Conservation (phyloP, 768 basidiomycete species). For the Rhizopogon sp. region DNA sequence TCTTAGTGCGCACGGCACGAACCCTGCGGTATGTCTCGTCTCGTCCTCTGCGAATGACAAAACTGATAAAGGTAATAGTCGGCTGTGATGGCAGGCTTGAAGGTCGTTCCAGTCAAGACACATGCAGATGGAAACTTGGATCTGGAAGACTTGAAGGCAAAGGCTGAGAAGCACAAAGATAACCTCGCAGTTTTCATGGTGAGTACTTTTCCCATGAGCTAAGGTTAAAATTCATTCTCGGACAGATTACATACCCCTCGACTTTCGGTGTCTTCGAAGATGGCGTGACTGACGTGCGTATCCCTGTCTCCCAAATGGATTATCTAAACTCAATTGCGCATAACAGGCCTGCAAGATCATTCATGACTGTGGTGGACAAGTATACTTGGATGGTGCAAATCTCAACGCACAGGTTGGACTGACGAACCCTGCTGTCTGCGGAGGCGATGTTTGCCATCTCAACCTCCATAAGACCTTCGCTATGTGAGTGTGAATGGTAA, state of each 20-base stretch:
- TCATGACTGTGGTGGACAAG: constrained; percentile 93
- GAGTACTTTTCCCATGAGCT: constrained; percentile 15
- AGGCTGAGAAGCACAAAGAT: constrained; percentile 89
- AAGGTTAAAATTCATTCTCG: constrained; percentile 7
- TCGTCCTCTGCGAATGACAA: neutral
- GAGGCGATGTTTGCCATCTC: constrained; percentile 96
- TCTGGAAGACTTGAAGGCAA: constrained; percentile 74
- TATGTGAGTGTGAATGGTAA: constrained; percentile 49
- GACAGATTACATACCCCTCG: constrained; percentile 90
- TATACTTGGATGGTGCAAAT: constrained; percentile 95
- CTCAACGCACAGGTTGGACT: constrained; percentile 91
- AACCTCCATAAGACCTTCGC: constrained; percentile 98
- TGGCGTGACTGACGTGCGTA: constrained; percentile 68
- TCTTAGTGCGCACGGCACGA: constrained; percentile 95
- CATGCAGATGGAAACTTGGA: constrained; percentile 86
- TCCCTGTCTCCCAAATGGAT: neutral
- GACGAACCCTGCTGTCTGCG: constrained; percentile 91
- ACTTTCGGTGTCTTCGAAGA: constrained; percentile 98
- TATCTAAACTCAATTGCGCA: neutral
- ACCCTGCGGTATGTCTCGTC: constrained; percentile 75
- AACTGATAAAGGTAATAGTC: constrained; percentile 48
- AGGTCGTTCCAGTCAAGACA: constrained; percentile 94
- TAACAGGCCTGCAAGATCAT: constrained; percentile 84
- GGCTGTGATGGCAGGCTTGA: constrained; percentile 95
- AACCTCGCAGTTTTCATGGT: constrained; percentile 96